phyloP scores from a whole-genome alignment of 1,284 basidiomycete species.

The Mycosarcoma maydis region DNA sequence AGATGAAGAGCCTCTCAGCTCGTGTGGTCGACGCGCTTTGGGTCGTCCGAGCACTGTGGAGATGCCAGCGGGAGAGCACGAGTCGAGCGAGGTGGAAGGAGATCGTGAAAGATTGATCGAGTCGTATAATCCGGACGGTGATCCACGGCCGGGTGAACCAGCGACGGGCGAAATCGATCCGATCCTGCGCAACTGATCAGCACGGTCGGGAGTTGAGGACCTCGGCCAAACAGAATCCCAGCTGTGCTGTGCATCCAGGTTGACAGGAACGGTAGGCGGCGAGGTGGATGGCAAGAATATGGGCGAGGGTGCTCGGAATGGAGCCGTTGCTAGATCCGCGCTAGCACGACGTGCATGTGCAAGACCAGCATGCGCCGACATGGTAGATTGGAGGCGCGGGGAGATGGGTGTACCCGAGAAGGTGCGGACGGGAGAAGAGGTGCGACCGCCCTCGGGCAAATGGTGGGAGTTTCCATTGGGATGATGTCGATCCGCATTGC shows the following conservation, averaged over 20 bases:
- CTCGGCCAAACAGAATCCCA: constrained; percentile 60
- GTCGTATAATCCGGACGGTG: constrained; percentile 24
- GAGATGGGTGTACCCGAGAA: constrained; percentile 46
- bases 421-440: constrained; percentile 44
- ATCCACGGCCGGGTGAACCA: constrained; percentile 29
- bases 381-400: constrained; percentile 51
- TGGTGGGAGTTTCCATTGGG: constrained; percentile 21
- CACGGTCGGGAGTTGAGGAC: constrained; percentile 35
- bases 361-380: constrained; percentile 28
- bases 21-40: constrained; percentile 43
- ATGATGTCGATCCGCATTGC: constrained; percentile 21
- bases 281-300: constrained; percentile 34
- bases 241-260: constrained; percentile 49
- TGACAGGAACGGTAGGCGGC: constrained; percentile 29
- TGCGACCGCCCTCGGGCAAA: constrained; percentile 24
- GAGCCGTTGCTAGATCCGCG: constrained; percentile 19
- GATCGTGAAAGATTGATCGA: constrained; percentile 34
- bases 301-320: constrained; percentile 40
- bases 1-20: constrained; percentile 40
- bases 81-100: constrained; percentile 34
- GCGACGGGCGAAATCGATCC: constrained; percentile 34
- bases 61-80: constrained; percentile 24
- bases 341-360: constrained; percentile 34
- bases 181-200: constrained; percentile 37
- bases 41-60: constrained; percentile 31